Base-by-base conservation (phyloP, 2,329 filamentous ascomycete species). In the Botryosphaeria dothidea region DNA sequence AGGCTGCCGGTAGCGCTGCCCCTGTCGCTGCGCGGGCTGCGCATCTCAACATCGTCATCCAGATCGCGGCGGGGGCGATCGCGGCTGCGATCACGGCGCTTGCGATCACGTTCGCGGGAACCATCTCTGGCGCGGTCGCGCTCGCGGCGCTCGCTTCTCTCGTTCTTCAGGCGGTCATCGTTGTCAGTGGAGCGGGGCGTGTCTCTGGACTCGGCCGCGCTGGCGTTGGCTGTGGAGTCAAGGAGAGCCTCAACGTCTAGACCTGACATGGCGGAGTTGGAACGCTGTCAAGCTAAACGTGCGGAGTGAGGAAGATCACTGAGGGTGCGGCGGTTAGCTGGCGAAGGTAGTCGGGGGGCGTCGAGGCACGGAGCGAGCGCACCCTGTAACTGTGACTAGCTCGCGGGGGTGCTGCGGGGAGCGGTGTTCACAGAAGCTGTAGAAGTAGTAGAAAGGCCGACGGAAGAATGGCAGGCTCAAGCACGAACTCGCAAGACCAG, bases 241-340 rank as follows among this genome's bases (percentile, higher is more conserved):
- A 97, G 88, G 69, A 97, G 86, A 70, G 92, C 92, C 84, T 97
- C 93, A 72, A 97, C 92, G 75, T 96, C 92, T 71, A 90, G 82
- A 77, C 84, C 85, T 52, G 88, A 88, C 88, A 90, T 90, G 71
- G 71, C 82, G 79, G 72, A 66, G 70, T 65, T 64, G 46, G 61
- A 61, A 64, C 36, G 61, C 41, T 64, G 60, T 66, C 63, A 61
- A 56, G 62, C 56, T 45, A 51, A 57, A 64, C 43, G 27, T 63
- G 57, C 51, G 38, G 57, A 58, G 43, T 61, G 58, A 64, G 61
- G 58, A 64, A 31, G 41, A 29, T 67, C 66, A 67, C 66, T 67
- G 38, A 15, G 34, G 60, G 36, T 27, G 38, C 29, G 31, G 29
- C 45, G 63, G 48, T 66, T 57, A 66, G 66, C 56, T 34, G 34